phyloP scores from a whole-genome alignment of 768 basidiomycete species.

The Lentinula lateritia region DNA sequence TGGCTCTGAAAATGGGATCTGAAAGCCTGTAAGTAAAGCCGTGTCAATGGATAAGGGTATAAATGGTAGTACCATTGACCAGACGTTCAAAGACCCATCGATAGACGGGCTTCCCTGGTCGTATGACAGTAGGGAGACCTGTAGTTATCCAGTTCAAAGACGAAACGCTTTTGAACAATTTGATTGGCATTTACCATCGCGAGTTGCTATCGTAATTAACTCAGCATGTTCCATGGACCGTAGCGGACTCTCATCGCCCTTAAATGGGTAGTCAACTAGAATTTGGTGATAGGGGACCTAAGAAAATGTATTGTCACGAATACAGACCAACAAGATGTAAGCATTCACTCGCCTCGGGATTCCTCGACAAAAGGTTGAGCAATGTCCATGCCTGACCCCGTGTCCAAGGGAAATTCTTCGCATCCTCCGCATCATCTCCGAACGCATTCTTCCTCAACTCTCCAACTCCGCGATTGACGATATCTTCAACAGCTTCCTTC shows the following conservation, averaged over 20 bases:
- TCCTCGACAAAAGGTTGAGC: constrained; percentile 64
- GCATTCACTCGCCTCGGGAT: constrained; percentile 49
- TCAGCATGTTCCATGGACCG: constrained; percentile 86
- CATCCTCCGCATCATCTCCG: constrained; percentile 88
- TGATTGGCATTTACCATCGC: constrained; percentile 47
- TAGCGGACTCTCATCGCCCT: constrained; percentile 79
- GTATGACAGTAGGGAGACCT: constrained; percentile 82
- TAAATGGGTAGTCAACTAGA: constrained; percentile 82
- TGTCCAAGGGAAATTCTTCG: constrained; percentile 77
- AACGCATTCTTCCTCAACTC: constrained; percentile 90
- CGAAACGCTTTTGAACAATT: background rate
- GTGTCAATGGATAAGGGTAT: background rate
- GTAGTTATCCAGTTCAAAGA: background rate
- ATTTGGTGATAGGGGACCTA: constrained; percentile 81
- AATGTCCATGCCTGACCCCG: constrained; percentile 86
- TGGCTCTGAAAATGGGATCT: constrained; percentile 78
- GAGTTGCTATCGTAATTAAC: constrained; percentile 73
- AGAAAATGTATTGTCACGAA: background rate
- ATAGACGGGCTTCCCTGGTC: constrained; percentile 89
- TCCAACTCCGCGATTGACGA: constrained; percentile 69
- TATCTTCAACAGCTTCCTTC: constrained; percentile 85
- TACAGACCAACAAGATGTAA: constrained; percentile 20
- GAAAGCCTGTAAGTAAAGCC: background rate
- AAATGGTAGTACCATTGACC: constrained; percentile 53
- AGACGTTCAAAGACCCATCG: constrained; percentile 80